Evolutionary conservation across 2,329 filamentous ascomycete species (phyloP).

Genomic region (Penicillium sp.): DNA sequence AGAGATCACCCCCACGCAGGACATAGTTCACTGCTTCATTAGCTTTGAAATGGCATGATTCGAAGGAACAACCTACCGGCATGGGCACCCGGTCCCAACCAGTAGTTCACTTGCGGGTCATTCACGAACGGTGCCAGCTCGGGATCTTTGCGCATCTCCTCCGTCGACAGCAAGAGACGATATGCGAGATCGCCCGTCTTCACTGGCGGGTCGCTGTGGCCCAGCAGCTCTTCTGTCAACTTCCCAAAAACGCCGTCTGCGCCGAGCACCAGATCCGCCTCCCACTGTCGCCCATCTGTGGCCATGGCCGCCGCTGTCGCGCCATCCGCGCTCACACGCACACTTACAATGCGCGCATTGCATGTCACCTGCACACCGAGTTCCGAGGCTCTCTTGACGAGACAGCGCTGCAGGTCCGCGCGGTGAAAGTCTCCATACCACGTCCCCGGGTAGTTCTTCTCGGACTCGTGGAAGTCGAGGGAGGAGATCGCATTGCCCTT

Average conservation of each 20-base stretch:
- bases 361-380: slow-evolving; percentile 50
- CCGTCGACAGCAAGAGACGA: slow-evolving; percentile 50
- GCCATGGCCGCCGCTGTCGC: slow-evolving; percentile 38
- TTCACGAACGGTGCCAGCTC: slow-evolving; percentile 47
- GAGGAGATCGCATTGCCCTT: slow-evolving; percentile 50
- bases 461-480: slow-evolving; percentile 50
- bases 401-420: slow-evolving; percentile 50
- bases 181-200: slow-evolving; percentile 58
- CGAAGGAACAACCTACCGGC: slow-evolving; percentile 29
- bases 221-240: slow-evolving; percentile 48
- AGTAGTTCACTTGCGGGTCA: slow-evolving; percentile 53
- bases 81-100: slow-evolving; percentile 54
- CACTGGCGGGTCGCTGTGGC: slow-evolving; percentile 45
- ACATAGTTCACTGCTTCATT: slow-evolving; percentile 54
- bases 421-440: slow-evolving; percentile 57
- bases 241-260: slow-evolving; percentile 32
- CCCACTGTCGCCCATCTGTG: slow-evolving; percentile 25
- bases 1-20: slow-evolving; percentile 50
- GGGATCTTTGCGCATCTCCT: slow-evolving; percentile 49
- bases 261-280: slow-evolving; percentile 26
- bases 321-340: slow-evolving; percentile 35
- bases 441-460: slow-evolving; percentile 34
- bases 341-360: slow-evolving; percentile 45
- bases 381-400: slow-evolving; percentile 49
- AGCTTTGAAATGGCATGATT: background rate